Percentiles rank a stretch among this genome's conserved stretches.
Conservation (phyloP, 2,329 filamentous ascomycete species). For the Pseudopithomyces chartarum region DNA sequence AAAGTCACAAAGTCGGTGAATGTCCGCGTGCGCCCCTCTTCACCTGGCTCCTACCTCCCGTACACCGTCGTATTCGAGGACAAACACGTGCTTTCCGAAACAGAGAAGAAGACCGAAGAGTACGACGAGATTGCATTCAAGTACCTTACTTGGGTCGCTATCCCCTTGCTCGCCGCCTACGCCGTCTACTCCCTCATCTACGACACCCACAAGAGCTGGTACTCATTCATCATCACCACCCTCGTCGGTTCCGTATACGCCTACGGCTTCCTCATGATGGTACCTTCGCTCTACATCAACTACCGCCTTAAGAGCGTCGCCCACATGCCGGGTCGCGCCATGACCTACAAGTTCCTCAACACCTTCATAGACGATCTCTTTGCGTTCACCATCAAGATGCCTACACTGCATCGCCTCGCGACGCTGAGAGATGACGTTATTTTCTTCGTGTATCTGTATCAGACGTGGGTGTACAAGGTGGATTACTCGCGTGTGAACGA, state of each 20-base stretch:
- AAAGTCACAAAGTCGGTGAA: constrained; percentile 97
- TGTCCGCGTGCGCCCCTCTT: constrained; percentile 74
- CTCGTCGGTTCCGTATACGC: constrained; percentile 96
- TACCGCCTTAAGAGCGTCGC: constrained; percentile 90
- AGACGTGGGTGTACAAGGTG: constrained; percentile 88
- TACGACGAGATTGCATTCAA: constrained; percentile 98
- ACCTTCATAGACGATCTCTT: constrained; percentile 99
- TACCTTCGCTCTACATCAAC: constrained; percentile 97
- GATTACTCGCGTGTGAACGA: constrained; percentile 95
- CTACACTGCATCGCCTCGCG: constrained; percentile 85
- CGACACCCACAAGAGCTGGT: constrained; percentile 97
- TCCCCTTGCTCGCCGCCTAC: constrained; percentile 87
- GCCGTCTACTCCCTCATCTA: constrained; percentile 90
- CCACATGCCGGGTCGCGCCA: constrained; percentile 94
- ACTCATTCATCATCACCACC: constrained; percentile 92
- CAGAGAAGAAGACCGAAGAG: constrained; percentile 96
- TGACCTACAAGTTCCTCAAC: constrained; percentile 98
- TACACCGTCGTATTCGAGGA: constrained; percentile 88
- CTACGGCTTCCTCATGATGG: constrained; percentile 99
- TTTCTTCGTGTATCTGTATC: constrained; percentile 97
- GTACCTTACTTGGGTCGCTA: constrained; percentile 91
- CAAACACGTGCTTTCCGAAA: constrained; percentile 94
- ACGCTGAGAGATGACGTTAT: constrained; percentile 95
- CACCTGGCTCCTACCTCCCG: constrained; percentile 72
- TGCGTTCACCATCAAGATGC: constrained; percentile 99